These are phyloP conservation scores for Daucus carota DNA, from an alignment of 129 eudicot genomes.

Conservation along the genomic window DH1_v3.0 NC_030382.2:11183001-11183500, in stretches of 20 bases:
- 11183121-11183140: not conserved
- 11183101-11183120: not conserved
- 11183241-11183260: conserved; percentile 83
- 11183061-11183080: not conserved
- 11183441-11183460: conserved; percentile 96
- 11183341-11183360: conserved; percentile 75
- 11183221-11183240: conserved; percentile 86
- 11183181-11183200: conserved; percentile 90
- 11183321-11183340: conserved; percentile 94
- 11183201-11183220: conserved; percentile 95
- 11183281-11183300: conserved; percentile 88
- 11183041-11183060: not conserved
- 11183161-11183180: conserved; percentile 84
- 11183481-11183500: conserved; percentile 56
- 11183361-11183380: conserved; percentile 96
- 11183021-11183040: not conserved
- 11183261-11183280: conserved; percentile 84
- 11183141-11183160: conserved; percentile 98
- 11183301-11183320: conserved; percentile 77
- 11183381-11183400: conserved; percentile 94
- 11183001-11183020: not conserved
- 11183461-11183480: conserved; percentile 78
- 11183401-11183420: conserved; percentile 75
- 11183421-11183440: conserved; percentile 90
- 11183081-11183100: not conserved